Evolutionary conservation across 2,329 filamentous ascomycete species (phyloP).

Genomic region (Coniella vitis): DNA sequence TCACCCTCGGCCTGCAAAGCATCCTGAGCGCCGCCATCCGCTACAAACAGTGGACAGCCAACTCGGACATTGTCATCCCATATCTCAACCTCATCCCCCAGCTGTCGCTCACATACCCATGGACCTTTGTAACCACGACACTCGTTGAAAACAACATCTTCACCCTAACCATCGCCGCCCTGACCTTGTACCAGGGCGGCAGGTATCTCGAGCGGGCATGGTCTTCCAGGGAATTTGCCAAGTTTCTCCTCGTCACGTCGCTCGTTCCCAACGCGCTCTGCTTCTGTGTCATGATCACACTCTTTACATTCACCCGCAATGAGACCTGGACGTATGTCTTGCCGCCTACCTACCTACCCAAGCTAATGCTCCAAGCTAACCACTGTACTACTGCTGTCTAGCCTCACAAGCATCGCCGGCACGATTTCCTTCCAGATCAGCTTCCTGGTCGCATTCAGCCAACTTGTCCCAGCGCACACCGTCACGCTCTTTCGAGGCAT

Average conservation of each 20-base stretch:
- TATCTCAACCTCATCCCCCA: constrained; percentile 85
- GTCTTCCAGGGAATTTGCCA: constrained; percentile 86
- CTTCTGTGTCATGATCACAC: constrained; percentile 66
- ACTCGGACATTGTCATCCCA: constrained; percentile 65
- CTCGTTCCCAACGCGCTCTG: constrained; percentile 74
- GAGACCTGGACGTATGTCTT: constrained; percentile 57
- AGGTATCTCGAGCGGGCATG: constrained; percentile 93
- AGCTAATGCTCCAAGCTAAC: too few relatives aligned
- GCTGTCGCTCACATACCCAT: constrained; percentile 79
- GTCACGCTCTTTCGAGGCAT: constrained; percentile 87
- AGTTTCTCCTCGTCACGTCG: constrained; percentile 73
- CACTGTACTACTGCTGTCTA: constrained; percentile 29
- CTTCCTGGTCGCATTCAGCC: constrained; percentile 95
- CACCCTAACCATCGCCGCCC: constrained; percentile 68
- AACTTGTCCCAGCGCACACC: constrained; percentile 94
- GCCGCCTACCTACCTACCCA: neutral
- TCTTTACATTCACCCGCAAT: constrained; percentile 63
- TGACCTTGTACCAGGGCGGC: constrained; percentile 84
- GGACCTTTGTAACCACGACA: constrained; percentile 81
- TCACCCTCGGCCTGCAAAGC: constrained; percentile 68
- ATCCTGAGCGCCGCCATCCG: constrained; percentile 75
- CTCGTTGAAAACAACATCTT: constrained; percentile 92
- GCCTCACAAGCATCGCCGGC: constrained; percentile 76
- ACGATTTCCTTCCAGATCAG: constrained; percentile 84
- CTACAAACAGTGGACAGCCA: constrained; percentile 59